Base-by-base conservation (phyloP, 768 basidiomycete genomes). In the Steccherinum ochraceum region DNA sequence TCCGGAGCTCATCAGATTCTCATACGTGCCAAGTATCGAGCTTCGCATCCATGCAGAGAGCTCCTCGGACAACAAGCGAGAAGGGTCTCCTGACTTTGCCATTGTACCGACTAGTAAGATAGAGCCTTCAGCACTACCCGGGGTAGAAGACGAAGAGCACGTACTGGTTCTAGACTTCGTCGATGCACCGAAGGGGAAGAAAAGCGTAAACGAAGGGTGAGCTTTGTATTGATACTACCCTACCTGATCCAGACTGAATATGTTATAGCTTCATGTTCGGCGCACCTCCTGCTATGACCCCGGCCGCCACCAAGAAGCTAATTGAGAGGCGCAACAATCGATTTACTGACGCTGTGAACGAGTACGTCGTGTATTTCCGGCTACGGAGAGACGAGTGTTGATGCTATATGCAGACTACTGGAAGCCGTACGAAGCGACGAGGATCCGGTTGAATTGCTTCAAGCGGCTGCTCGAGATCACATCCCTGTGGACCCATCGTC, bases 1-100 rank as follows among this genome's bases (percentile, higher is more conserved):
- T 12, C 92, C 92, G 1, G 81, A 86, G 51, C 70, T 90, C 39
- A 72, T 95, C 58, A 83, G 77, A 47, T 94, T 94, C 58, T 84
- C 89, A 5, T 94, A 93, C 61, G 83, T 86, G 55, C 81, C 86
- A 49, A 67, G 71, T 24, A 73, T 77, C 43, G 77, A 86, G 42
- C 64, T 89, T 12, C 77, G 77, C 46, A 72, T 85, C 48, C 75
- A 85, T 49, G 56, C 56, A 10, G 60, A 61, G 4, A 65, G 72
- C 27, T 67, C 52, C 24, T 66, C 73, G 18, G n/a, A n/a, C n/a
- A n/a, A n/a, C n/a, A n/a, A n/a, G n/a, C n/a, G n/a, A n/a, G 68
- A 67, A 26, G 58, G 55, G 1, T 73, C 71, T 19, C 76, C 76
- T 12, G 73, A 79, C 51, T 76, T 73, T 55, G 56, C 47, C 54